Evolutionary conservation across 768 basidiomycete species (phyloP), one percentile per base, ranked within the genome.

Genomic region (Leccinum incarnatum): DNA sequence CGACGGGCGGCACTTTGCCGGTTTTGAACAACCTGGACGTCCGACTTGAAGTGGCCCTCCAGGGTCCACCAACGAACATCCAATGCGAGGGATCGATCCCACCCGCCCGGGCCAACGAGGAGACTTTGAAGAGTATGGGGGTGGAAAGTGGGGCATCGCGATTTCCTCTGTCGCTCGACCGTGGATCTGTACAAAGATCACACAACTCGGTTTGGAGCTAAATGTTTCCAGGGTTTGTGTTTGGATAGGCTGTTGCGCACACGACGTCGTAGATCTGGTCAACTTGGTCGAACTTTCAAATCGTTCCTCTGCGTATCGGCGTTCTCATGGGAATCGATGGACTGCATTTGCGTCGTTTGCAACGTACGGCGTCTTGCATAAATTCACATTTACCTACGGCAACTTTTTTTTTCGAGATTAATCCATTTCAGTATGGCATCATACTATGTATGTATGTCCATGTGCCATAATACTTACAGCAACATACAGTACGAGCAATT

Each of bases 11-110:
- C 2, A 51, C 0, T 21, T 29, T 60, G 4, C 60, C 32, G 2
- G 37, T 32, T 45, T 32, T 52, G 6, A 61, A 40, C 48, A 21
- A 8, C 19, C 47, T 59, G 47, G 57, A 58, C 27, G 48, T 64
- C 36, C 62, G 66, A 48, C 40, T 40, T 40, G 40, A 40, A 40
- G 51, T 72, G 15, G 14, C 59, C 4, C 51, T 72, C 23, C 54
- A 61, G 30, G 21, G n/a, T 17, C 12, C 50, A 12, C 53, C 37
- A 42, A 51, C 2, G 40, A n/a, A 55, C 5, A 29, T 8, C 4
- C 63, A 61, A 10, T 29, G 11, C 3, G 58, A 60, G 10, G 9
- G 17, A 14, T 53, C 60, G 1, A 2, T 40, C 40, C n/a, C 40
- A 40, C 40, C n/a, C 17, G 9, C 29, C 29, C 29, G 29, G 29